Base-by-base conservation (phyloP, 2,329 filamentous ascomycete species). In the Pleoardoris graminearum region DNA sequence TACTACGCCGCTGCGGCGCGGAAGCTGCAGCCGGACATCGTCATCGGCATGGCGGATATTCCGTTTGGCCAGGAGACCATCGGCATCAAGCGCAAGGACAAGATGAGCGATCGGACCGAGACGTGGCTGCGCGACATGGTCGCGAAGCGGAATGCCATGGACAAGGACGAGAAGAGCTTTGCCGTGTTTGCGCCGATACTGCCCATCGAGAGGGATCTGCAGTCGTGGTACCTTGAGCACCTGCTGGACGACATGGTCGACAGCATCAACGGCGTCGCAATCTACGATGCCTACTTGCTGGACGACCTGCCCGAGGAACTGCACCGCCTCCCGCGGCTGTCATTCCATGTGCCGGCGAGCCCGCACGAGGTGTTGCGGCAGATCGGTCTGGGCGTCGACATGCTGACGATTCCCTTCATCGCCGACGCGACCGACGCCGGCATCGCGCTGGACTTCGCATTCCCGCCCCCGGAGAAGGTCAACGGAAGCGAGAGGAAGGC, bases 31-130 rank as follows among this genome's bases (percentile, higher is more conserved):
- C 90, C 93, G 0, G 93, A 99, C 67, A 87, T 97, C 48, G 84
- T 87, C 30, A 80, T 97, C 21, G 86, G 86, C 0, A 74, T 95
- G 46, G 89, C 88, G 4, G 94, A 99, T 72, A 71, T 86, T 19
- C 81, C 92, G 8, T 79, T 82, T 27, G 82, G 83, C 61, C 76
- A 76, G 49, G 58, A 78, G 48, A 58, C 78, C 3, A 82, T 88
- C 0, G 83, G 86, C 2, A 76, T 81, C 8, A 96, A 95, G 74
- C 83, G 92, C 39, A 83, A 88, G 41, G 80, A 85, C 30, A 91
- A 90, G 66, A 97, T 96, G 86, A 87, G 85, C 21, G 91, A 94
- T 66, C 82, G 93, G 51, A 96, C 90, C 0, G 88, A 94, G 68
- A 82, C 83, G 32, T 97, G 91, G 90, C 78, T 93, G 16, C 82